These are phyloP conservation scores for Wallacemonas sp. DNA, from an alignment of 208 protist species.

Conservation along the genomic window DNA sequence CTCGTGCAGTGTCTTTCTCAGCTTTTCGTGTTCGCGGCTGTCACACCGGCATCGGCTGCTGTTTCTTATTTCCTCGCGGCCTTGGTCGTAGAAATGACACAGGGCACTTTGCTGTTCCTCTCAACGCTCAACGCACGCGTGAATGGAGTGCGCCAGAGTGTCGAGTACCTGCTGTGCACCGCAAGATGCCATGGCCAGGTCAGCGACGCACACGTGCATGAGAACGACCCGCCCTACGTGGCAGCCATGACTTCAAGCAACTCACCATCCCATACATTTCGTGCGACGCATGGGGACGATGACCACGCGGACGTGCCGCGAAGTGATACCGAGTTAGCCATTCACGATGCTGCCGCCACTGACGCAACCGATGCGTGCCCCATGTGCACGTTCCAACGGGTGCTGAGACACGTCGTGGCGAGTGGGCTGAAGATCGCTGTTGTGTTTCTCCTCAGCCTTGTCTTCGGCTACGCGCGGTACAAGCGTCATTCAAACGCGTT, in stretches of 20 bases:
- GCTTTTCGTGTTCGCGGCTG: neutral
- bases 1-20: neutral
- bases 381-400: neutral
- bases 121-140: neutral
- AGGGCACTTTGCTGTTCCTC: slow-evolving; percentile 5
- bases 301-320: too few relatives aligned
- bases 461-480: too few relatives aligned
- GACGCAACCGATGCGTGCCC: neutral
- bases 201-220: neutral
- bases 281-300: too few relatives aligned
- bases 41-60: neutral
- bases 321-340: too few relatives aligned
- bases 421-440: slow-evolving; percentile 12
- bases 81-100: neutral
- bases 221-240: too few relatives aligned
- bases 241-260: too few relatives aligned
- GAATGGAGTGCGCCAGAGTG: neutral
- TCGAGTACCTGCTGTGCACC: slow-evolving; percentile 1
- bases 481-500: too few relatives aligned
- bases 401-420: slow-evolving; percentile 10
- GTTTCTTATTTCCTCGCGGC: neutral
- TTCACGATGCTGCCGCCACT: neutral
- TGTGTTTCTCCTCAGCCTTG: slow-evolving; percentile 4
- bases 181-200: neutral
- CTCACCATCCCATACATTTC: too few relatives aligned